Percentiles rank a stretch among this genome's conserved stretches.
These are phyloP conservation scores for Colletotrichum paranaense DNA, from an alignment of 2,329 filamentous ascomycete genomes.

Conservation along the genomic window DNA sequence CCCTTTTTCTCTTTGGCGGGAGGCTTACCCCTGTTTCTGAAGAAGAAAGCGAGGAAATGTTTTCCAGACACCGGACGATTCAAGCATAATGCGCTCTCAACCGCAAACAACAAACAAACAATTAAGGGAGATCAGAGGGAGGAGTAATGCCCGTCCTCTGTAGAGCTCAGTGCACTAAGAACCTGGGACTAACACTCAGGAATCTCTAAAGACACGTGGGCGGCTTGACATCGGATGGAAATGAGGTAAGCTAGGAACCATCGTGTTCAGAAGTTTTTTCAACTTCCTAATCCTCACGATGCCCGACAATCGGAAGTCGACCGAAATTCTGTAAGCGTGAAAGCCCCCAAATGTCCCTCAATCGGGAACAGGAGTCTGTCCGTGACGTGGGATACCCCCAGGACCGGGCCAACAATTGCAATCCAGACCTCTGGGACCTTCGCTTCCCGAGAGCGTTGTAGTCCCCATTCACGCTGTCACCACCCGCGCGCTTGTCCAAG, in stretches of 20 bases:
- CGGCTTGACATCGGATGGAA: background rate
- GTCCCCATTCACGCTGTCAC: constrained; percentile 1
- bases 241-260: background rate
- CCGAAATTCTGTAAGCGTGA: constrained; percentile 3
- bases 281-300: background rate
- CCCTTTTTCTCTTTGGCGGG: constrained; percentile 9
- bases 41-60: background rate
- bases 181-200: background rate
- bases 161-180: background rate
- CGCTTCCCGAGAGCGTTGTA: background rate
- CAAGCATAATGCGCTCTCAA: constrained; percentile 21
- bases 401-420: constrained; percentile 13
- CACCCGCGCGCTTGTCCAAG: constrained; percentile 29
- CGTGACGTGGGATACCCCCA: constrained; percentile 1
- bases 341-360: background rate
- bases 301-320: constrained; percentile 18
- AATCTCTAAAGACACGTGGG: background rate
- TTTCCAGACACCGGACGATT: constrained; percentile 32
- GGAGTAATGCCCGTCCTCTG: background rate
- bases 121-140: background rate
- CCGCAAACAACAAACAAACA: constrained; percentile 17
- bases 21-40: constrained; percentile 11
- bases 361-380: constrained; percentile 16
- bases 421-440: constrained; percentile 24
- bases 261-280: background rate